Base-by-base conservation (phyloP, 2,329 filamentous ascomycete species). In the Penicillium paneum region DNA sequence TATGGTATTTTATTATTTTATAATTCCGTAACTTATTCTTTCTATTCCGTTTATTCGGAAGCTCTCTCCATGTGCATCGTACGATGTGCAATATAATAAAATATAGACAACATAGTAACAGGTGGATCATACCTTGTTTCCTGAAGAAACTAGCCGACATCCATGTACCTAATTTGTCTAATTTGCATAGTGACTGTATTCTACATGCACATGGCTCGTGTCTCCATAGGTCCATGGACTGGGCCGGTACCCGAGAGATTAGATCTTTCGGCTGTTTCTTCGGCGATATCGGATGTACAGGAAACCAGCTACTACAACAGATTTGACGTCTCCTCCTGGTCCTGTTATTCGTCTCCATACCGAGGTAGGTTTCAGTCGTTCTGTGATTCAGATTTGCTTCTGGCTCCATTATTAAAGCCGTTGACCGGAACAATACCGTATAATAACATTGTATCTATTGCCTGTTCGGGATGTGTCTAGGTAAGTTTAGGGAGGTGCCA, bases 231-330 rank as follows among this genome's bases (percentile, higher is more conserved):
- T 29, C 41, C 44, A 8, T 29, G 34, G 35, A 24, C 41, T 44
- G 24, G 41, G 5, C 26, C 41, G 28, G n/a, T 50, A 45, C 36
- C 36, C 35, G 49, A 52, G 28, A 53, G 50, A 47, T 52, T 41
- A 52, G 50, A 52, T 52, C 49, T 44, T 26, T 46, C 21, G 44
- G 44, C 31, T 13, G 8, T 28, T 11, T 34, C 11, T 29, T 44
- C 39, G 39, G 48, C 48, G 48, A 50, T 45, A 50, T 50, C 48
- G 48, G 48, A 50, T 36, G 3, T 17, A 15, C 36, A 42, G 8
- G 5, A 19, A 13, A 28, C 26, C 13, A 48, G 39, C 11, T 15
- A 8, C 21, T 19, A n/a, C n/a, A n/a, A n/a, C n/a, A n/a, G n/a
- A n/a, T 29, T 10, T 29, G 28, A 29, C 28, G 7, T 31, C 28